Conservation (phyloP, 306 rosid species). For the Dicorynia guianensis region DNA sequence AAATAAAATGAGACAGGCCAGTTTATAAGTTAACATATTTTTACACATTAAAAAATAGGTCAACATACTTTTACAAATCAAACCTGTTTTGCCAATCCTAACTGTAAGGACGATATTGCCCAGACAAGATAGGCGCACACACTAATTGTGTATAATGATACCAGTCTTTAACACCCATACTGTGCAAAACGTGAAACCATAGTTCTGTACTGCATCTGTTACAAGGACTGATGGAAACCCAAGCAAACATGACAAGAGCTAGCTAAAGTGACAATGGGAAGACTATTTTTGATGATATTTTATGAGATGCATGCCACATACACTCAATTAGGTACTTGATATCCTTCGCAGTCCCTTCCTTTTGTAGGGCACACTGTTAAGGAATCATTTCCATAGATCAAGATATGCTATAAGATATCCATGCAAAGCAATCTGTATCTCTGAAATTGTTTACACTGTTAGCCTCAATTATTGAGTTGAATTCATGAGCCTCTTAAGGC, state of each 20-base stretch:
- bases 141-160: background rate
- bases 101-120: too few species aligned
- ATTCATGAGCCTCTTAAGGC: background rate
- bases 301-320: background rate
- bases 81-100: too few species aligned
- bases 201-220: slow-evolving; percentile 22
- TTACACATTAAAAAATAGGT: too few species aligned
- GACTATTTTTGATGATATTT: background rate
- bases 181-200: slow-evolving; percentile 40
- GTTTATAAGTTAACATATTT: too few species aligned
- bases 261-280: background rate
- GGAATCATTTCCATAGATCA: slow-evolving; percentile 25
- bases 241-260: slow-evolving; percentile 11
- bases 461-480: slow-evolving; percentile 39
- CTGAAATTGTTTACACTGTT: slow-evolving; percentile 28
- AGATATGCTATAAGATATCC: slow-evolving; percentile 28
- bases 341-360: background rate
- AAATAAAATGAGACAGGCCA: too few species aligned
- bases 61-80: too few species aligned
- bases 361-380: slow-evolving; percentile 31
- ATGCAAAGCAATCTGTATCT: slow-evolving; percentile 25
- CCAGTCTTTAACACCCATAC: background rate
- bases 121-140: too few species aligned
- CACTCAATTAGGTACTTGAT: slow-evolving; percentile 15
- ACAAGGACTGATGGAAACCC: slow-evolving; percentile 34